A percentile compares a stretch with the other conserved stretches of the same genome.
These are phyloP conservation scores for Phytophthora capsici DNA, from an alignment of 352 stramenopile species.

Conservation along the genomic window DNA sequence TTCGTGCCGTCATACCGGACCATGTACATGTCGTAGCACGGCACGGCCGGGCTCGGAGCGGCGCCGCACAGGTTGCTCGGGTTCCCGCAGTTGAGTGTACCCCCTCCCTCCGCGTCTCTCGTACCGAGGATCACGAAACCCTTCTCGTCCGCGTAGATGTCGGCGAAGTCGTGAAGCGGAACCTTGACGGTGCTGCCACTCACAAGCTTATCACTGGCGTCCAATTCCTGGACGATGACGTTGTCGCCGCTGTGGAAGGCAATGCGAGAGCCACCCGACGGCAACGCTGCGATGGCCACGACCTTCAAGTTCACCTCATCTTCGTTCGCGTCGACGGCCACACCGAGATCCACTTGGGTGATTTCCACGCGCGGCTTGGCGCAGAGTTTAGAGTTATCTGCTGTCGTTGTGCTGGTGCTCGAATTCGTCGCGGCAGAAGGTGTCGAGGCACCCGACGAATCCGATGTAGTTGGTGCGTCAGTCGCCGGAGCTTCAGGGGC, in stretches of 20 bases:
- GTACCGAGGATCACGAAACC: conserved; percentile 62
- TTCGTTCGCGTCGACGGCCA: conserved; percentile 42
- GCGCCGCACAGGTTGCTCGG: conserved; percentile 55
- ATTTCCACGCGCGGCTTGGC: conserved; percentile 44
- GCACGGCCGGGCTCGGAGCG: conserved; percentile 38
- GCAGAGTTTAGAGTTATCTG: conserved; percentile 45
- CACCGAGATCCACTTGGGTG: conserved; percentile 49
- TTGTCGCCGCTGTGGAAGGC: conserved; percentile 58
- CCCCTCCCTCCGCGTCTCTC: conserved; percentile 52
- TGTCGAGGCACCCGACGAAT: neutral
- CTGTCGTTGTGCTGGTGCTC: neutral
- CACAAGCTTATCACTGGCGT: conserved; percentile 53
- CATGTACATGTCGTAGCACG: conserved; percentile 72
- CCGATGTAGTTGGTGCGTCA: neutral
- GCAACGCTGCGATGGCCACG: conserved; percentile 49
- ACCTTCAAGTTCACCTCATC: conserved; percentile 58
- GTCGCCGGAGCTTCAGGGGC: neutral
- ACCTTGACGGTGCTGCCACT: conserved; percentile 40
- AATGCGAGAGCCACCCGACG: conserved; percentile 49
- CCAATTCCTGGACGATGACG: conserved; percentile 52
- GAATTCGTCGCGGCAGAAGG: neutral
- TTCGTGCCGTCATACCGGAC: conserved; percentile 53
- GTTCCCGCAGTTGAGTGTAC: conserved; percentile 61
- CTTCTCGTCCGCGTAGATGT: conserved; percentile 59
- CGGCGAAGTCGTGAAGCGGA: conserved; percentile 54